Conservation (phyloP, 2,329 filamentous ascomycete species). For the Aspergillus glaucus region DNA sequence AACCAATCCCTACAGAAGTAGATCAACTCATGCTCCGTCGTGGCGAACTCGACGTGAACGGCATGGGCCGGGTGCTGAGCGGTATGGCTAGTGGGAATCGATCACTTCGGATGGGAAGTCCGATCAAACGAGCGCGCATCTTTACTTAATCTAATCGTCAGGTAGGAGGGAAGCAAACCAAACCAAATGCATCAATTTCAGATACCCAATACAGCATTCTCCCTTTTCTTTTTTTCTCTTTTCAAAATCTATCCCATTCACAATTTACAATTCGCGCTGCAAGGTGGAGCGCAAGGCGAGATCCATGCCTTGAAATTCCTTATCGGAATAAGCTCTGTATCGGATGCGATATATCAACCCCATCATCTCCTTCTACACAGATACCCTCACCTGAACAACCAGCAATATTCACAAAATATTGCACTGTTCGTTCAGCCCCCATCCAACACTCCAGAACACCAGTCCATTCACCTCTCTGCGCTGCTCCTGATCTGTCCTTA, state of each 20-base stretch:
- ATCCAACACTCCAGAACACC: slow-evolving; percentile 1
- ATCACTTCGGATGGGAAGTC: slow-evolving; percentile 28
- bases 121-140: slow-evolving; percentile 31
- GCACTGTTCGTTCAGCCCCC: slow-evolving; percentile 8
- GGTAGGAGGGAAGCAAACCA: not conserved
- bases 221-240: slow-evolving; percentile 1
- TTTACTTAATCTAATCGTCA: slow-evolving; percentile 21
- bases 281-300: slow-evolving; percentile 51
- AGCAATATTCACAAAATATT: slow-evolving; percentile 5
- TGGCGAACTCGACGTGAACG: slow-evolving; percentile 42
- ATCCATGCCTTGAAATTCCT: slow-evolving; percentile 45
- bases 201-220: slow-evolving; percentile 1
- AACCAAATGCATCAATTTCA: not conserved
- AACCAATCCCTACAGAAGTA: slow-evolving; percentile 17
- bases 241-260: not conserved
- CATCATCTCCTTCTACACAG: slow-evolving; percentile 12
- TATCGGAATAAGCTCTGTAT: slow-evolving; percentile 46
- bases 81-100: slow-evolving; percentile 33
- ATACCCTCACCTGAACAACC: slow-evolving; percentile 5
- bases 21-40: slow-evolving; percentile 38
- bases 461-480: slow-evolving; percentile 5
- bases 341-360: slow-evolving; percentile 45
- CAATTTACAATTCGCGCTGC: slow-evolving; percentile 37
- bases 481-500: slow-evolving; percentile 17
- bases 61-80: slow-evolving; percentile 42